A percentile compares a stretch with the other conserved stretches of the same genome.
These are phyloP conservation scores for Phytophthora constricta DNA, from an alignment of 352 stramenopile genomes.

Conservation along the genomic window DNA sequence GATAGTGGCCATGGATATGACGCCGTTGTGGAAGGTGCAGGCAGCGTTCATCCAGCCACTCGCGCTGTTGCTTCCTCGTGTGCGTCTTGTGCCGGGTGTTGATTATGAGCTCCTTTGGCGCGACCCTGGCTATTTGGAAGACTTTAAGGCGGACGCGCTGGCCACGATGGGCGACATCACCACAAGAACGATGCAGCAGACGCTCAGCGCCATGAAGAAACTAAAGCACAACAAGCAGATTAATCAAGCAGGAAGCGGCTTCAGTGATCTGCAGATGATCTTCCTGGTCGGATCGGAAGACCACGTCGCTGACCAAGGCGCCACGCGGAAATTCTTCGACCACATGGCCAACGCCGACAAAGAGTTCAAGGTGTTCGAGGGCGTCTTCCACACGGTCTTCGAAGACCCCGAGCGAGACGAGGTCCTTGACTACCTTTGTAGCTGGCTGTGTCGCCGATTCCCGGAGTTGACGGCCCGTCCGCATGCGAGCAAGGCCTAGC, in stretches of 20 bases:
- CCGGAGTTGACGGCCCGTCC: neutral
- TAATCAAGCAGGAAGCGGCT: slow-evolving; percentile 7
- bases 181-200: slow-evolving; percentile 36
- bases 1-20: slow-evolving; percentile 55
- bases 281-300: slow-evolving; percentile 55
- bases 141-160: slow-evolving; percentile 59
- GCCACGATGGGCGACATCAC: slow-evolving; percentile 56
- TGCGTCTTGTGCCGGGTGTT: slow-evolving; percentile 50
- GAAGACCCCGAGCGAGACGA: slow-evolving; percentile 51
- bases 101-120: slow-evolving; percentile 45
- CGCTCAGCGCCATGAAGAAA: slow-evolving; percentile 33
- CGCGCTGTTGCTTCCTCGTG: slow-evolving; percentile 39
- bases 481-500: no score
- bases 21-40: slow-evolving; percentile 49
- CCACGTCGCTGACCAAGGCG: slow-evolving; percentile 39
- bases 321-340: slow-evolving; percentile 42
- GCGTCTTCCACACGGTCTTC: slow-evolving; percentile 58
- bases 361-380: slow-evolving; percentile 55
- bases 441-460: slow-evolving; percentile 16
- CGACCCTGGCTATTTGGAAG: slow-evolving; percentile 48
- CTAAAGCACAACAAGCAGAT: slow-evolving; percentile 35
- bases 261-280: slow-evolving; percentile 27
- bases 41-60: slow-evolving; percentile 49
- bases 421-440: slow-evolving; percentile 21
- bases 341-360: slow-evolving; percentile 51